These are phyloP conservation scores for Saturnispora diversa DNA, from an alignment of 805 yeast species.

Conservation along the genomic window DNA sequence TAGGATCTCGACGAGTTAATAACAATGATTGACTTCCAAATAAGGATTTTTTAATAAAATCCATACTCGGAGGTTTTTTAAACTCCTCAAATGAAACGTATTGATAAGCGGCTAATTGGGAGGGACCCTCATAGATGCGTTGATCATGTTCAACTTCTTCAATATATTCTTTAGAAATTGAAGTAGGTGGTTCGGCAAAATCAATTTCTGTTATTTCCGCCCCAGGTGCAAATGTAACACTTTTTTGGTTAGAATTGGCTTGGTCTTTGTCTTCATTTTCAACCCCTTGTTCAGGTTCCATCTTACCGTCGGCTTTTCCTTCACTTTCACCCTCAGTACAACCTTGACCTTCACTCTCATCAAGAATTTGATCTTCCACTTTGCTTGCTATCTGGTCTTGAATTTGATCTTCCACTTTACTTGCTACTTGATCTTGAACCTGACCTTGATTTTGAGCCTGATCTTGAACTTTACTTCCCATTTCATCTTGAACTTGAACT, in stretches of 20 bases:
- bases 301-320: no score
- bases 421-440: neutral
- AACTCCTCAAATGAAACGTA: slow-evolving; percentile 47
- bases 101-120: slow-evolving; percentile 50
- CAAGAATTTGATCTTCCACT: slow-evolving; percentile 14
- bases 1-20: slow-evolving; percentile 45
- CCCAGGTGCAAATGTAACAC: no score
- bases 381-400: neutral
- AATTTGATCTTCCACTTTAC: slow-evolving; percentile 8
- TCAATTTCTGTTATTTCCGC: neutral
- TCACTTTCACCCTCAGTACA: no score
- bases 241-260: no score
- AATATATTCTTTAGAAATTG: neutral
- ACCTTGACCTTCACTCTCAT: slow-evolving; percentile 10
- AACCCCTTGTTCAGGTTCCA: no score
- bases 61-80: slow-evolving; percentile 22
- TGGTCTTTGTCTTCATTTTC: no score
- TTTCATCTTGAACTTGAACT: neutral
- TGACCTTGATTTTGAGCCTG: neutral
- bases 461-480: no score
- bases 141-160: slow-evolving; percentile 3
- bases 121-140: slow-evolving; percentile 55
- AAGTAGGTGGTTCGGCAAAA: neutral
- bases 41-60: slow-evolving; percentile 34
- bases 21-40: slow-evolving; percentile 54